phyloP scores from a whole-genome alignment of 2,329 filamentous ascomycete genomes.

The Xylaria sp. region DNA sequence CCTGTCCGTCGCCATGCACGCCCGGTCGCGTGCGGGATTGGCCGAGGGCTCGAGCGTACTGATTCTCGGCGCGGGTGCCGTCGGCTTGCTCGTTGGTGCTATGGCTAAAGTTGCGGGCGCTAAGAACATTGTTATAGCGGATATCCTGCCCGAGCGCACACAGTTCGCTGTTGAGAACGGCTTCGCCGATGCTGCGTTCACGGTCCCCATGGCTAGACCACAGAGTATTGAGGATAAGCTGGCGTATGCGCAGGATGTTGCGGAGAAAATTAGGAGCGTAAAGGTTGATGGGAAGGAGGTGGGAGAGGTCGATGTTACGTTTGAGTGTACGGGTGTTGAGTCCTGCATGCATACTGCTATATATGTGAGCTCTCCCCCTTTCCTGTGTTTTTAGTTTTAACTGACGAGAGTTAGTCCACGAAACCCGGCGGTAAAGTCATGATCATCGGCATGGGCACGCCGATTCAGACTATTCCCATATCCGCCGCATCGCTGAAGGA shows the following conservation, averaged over 20 bases:
- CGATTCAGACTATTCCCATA: constrained; percentile 78
- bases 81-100: constrained; percentile 68
- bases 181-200: constrained; percentile 64
- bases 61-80: constrained; percentile 70
- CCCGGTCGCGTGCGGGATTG: constrained; percentile 59
- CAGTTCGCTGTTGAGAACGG: constrained; percentile 66
- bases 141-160: constrained; percentile 66
- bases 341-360: constrained; percentile 80
- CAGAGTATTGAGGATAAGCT: constrained; percentile 65
- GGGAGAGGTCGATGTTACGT: constrained; percentile 73
- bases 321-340: constrained; percentile 84
- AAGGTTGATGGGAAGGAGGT: constrained; percentile 55
- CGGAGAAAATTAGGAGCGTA: constrained; percentile 56
- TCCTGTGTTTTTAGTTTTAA: background rate
- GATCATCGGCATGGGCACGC: constrained; percentile 83
- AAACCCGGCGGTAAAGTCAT: constrained; percentile 77
- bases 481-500: constrained; percentile 78
- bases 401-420: constrained; percentile 59
- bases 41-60: constrained; percentile 53
- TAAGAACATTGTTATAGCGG: constrained; percentile 62
- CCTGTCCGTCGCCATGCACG: constrained; percentile 69
- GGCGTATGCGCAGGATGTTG: constrained; percentile 61
- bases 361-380: constrained; percentile 60
- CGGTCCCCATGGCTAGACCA: constrained; percentile 61
- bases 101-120: constrained; percentile 64